Evolutionary conservation across 768 basidiomycete species (phyloP).

Genomic region (Leucocoprinus sp.): DNA sequence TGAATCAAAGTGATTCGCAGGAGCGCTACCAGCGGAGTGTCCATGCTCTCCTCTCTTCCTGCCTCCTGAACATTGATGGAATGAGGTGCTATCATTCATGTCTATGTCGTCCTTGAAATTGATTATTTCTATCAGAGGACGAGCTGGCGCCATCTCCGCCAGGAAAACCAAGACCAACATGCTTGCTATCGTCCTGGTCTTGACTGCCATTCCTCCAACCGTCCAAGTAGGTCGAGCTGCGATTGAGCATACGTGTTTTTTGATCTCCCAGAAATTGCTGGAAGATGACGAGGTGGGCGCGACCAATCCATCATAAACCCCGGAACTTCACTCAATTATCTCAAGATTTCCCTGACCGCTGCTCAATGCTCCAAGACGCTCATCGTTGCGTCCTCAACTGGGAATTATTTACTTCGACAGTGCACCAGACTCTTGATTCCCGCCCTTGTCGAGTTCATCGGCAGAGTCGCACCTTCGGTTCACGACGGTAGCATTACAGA

Average conservation of each 20-base stretch:
- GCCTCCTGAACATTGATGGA: conserved; percentile 80
- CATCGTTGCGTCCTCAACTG: conserved; percentile 59
- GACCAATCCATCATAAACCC: background rate
- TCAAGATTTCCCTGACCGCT: conserved; percentile 73
- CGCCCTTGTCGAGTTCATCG: conserved; percentile 72
- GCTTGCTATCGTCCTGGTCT: conserved; percentile 72
- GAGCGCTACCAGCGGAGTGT: conserved; percentile 53
- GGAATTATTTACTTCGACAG: conserved; percentile 59
- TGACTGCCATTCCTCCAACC: conserved; percentile 67
- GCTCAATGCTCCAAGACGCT: conserved; percentile 87
- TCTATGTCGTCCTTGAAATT: no score
- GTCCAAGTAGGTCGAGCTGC: conserved; percentile 64
- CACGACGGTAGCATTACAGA: conserved; percentile 51
- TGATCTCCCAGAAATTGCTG: conserved; percentile 73
- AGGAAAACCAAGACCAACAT: conserved; percentile 90
- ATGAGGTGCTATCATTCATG: no score
- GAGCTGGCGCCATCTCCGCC: conserved; percentile 64
- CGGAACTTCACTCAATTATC: background rate
- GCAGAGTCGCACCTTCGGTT: conserved; percentile 54
- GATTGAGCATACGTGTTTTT: conserved; percentile 78
- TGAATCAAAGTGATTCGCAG: conserved; percentile 29
- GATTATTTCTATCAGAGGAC: conserved; percentile 45
- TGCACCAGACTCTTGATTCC: conserved; percentile 70
- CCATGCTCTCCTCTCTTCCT: conserved; percentile 80
- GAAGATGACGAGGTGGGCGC: conserved; percentile 57